Evolutionary conservation across 2,329 filamentous ascomycete genomes (phyloP), one percentile per base, ranked within the genome.

Genomic region (Lachnellula cervina): DNA sequence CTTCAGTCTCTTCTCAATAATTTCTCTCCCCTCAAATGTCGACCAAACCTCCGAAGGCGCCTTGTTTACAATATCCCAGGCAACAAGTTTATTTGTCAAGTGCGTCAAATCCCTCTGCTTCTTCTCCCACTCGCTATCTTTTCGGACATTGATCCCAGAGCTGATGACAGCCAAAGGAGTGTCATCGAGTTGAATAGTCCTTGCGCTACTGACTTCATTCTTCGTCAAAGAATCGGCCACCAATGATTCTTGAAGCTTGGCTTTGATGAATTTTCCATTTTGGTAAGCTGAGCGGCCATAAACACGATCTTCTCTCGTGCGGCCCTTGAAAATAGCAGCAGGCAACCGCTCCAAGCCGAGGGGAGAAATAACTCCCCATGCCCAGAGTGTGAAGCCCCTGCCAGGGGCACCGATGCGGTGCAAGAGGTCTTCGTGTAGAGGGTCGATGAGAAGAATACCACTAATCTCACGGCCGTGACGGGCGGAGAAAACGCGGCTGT

Each of bases 161-260:
- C 89, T 96, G 54, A 97, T 81, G 23, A 99, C 76, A 2, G 86
- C 86, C 40, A 97, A 74, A 6, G 90, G 87, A 14, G 88, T 89
- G 56, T 88, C 77, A n/a, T 78, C 78, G 56, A 81, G 80, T 72
- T 96, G 90, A 52, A 97, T 94, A 47, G 86, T 85, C 21, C 88
- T 79, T 56, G 90, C 90, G 57, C 86, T 88, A 45, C 80, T 76
- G 17, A 96, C 84, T 67, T 99, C 94, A 35, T 89, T 89, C 70
- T 86, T 87, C 14, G 90, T 90, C 63, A 97, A 83, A 0, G 89
- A 90, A 62, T 86, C 82, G 0, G 92, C 92, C 34, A 97, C 90
- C 1, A 97, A 78, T 62, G 87, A 93, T 75, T 99, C 94, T 73
- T 99, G 94, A 54, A 99, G 78, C 72, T 92, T 89, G 4, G 91